Evolutionary conservation across 2,329 filamentous ascomycete genomes (phyloP), one percentile per base, ranked within the genome.

Genomic region (Colletotrichum brevisporum): DNA sequence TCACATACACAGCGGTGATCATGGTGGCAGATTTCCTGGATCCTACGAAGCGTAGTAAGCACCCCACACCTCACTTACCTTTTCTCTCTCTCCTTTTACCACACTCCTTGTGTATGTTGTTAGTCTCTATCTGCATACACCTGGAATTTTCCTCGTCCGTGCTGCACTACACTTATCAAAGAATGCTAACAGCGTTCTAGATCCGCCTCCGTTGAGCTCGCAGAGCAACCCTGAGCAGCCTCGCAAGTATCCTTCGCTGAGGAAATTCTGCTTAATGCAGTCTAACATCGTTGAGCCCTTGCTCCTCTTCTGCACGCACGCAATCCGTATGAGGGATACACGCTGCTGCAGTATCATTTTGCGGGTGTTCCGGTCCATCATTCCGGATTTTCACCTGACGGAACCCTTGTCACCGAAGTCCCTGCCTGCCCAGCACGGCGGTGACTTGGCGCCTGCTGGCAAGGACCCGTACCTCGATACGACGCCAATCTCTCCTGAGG

Each of bases 11-110:
- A 4, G 94, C 95, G 1, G 94, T 98, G 36, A 91, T 96, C 74
- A 94, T 98, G 87, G 92, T 98, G 71, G 94, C 94, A 8, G 93
- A 94, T 73, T 90, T 98, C 74, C 85, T 99, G 24, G 95, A 97
- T 77, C 93, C 94, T 15, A 85, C 86, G 56, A 84, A 89, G 82
- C 85, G 81, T 78, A 91, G 89, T 91, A 84, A 82, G 86, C 80
- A 36, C 18, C 16, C 10, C 27, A 3, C 6, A 13, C 18, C 15
- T 6, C 6, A 12, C 21, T 24, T 24, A 24, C 21, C 21, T 54
- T 45, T 41, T 24, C 47, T 24, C 3, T 53, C 16, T 48, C 12
- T 18, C 39, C 16, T 50, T 18, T 16, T 18, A 21, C 12, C 47
- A 12, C 21, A 8, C 51, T 13, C 27, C 26, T 16, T 51, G 13